Percentiles rank a stretch among this genome's conserved stretches.
These are phyloP conservation scores for Zygotorulaspora danielsina DNA, from an alignment of 805 yeast genomes.

Conservation along the genomic window DNA sequence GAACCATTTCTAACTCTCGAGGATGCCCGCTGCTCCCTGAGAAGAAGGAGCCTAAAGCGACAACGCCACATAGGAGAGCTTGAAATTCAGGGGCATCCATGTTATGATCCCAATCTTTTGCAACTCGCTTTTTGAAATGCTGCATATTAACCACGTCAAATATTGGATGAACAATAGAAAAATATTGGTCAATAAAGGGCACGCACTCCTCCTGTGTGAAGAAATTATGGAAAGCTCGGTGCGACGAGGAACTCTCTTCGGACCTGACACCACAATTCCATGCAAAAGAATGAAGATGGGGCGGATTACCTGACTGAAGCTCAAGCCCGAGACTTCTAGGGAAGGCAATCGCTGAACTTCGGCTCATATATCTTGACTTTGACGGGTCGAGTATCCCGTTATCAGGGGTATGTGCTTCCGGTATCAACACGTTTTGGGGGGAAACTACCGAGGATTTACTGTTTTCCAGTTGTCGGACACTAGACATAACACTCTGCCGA, in stretches of 20 bases:
- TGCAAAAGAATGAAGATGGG: conserved; percentile 15
- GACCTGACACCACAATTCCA: conserved; percentile 16
- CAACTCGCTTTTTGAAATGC: conserved; percentile 5
- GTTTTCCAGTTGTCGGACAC: not conserved
- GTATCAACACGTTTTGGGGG: not conserved
- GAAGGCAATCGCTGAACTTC: conserved; percentile 13
- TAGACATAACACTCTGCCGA: too few relatives aligned
- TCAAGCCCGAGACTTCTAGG: conserved; percentile 15
- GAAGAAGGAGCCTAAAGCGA: conserved; percentile 14
- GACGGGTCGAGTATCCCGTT: not conserved
- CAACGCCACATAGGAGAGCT: conserved; percentile 12
- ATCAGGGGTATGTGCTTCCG: not conserved
- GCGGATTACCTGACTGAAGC: conserved; percentile 14
- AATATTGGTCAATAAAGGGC: conserved; percentile 5
- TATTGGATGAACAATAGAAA: conserved; percentile 12
- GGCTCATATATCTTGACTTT: conserved; percentile 11
- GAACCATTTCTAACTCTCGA: conserved; percentile 14
- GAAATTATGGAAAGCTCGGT: conserved; percentile 2
- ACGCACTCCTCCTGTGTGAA: conserved; percentile 8
- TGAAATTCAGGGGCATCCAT: conserved; percentile 8
- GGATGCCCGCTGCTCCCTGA: conserved; percentile 13
- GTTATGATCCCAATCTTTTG: conserved; percentile 7
- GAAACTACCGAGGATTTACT: not conserved
- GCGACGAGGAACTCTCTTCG: conserved; percentile 10
- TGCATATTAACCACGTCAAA: conserved; percentile 8